Conservation (phyloP, 345 rosid genomes). For the Sapria himalayana region DNA sequence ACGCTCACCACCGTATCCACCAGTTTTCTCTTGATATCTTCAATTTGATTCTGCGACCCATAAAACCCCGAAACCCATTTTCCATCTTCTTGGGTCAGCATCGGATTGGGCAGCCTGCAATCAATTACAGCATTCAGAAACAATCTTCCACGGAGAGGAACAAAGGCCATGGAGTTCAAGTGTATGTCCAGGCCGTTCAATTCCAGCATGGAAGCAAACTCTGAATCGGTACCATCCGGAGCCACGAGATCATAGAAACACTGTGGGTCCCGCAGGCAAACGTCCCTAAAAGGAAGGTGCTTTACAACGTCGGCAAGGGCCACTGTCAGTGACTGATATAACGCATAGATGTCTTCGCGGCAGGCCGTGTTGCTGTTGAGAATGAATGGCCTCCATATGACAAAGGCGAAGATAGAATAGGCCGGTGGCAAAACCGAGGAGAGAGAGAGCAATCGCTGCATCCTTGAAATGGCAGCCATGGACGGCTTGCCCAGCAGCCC, state of each 20-base stretch:
- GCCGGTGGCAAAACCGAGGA: slow-evolving; percentile 87
- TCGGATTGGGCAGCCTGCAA: slow-evolving; percentile 40
- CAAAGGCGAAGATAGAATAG: slow-evolving; percentile 58
- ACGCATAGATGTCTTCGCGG: slow-evolving; percentile 66
- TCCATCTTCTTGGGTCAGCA: slow-evolving; percentile 29
- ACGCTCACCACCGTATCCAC: slow-evolving; percentile 62
- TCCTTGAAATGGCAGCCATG: slow-evolving; percentile 69
- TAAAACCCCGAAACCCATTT: slow-evolving; percentile 26
- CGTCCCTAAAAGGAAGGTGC: slow-evolving; percentile 81
- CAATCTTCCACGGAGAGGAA: slow-evolving; percentile 85
- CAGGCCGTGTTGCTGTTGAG: slow-evolving; percentile 20
- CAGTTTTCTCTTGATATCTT: slow-evolving; percentile 46
- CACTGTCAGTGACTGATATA: slow-evolving; percentile 49
- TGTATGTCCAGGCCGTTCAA: slow-evolving; percentile 49
- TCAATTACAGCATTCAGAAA: slow-evolving; percentile 73
- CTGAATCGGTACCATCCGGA: slow-evolving; percentile 71
- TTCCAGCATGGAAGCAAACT: slow-evolving; percentile 55
- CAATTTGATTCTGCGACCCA: slow-evolving; percentile 26
- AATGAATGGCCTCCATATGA: slow-evolving; percentile 62
- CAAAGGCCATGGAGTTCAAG: slow-evolving; percentile 45
- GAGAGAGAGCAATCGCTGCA: slow-evolving; percentile 81
- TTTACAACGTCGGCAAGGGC: slow-evolving; percentile 67
- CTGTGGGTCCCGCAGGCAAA: slow-evolving; percentile 64
- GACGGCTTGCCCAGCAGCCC: slow-evolving; percentile 86
- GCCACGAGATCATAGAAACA: slow-evolving; percentile 71